Evolutionary conservation across 2,329 filamentous ascomycete genomes (phyloP), one percentile per base, ranked within the genome.

Genomic region (Zymoseptoria passerinii): DNA sequence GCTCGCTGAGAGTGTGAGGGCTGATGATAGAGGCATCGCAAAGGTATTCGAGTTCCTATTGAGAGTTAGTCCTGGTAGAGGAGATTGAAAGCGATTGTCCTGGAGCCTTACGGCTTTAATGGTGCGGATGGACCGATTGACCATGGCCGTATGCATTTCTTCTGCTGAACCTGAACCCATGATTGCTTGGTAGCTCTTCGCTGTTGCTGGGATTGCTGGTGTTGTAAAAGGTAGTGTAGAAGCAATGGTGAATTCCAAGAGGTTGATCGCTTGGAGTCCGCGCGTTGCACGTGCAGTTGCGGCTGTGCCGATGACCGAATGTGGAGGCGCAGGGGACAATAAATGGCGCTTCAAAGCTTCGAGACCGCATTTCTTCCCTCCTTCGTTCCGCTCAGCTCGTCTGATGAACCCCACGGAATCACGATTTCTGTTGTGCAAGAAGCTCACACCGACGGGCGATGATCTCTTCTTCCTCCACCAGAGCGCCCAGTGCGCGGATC

Each of bases 1-100:
- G 90, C 54, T 81, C 81, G 69, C 89, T 86, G 71, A 92, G 90
- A 70, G 87, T 84, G 57, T 84, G 77, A 60, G 89, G 85, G 63
- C 82, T 84, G 72, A 97, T 89, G 70, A 92, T 80, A 65, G 86
- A 86, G 69, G 88, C 84, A 73, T 96, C 92, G 66, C 90, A 83
- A 61, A 97, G 88, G 66, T 86, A 88, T 75, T 96, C 91, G 61
- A 96, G 88, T 78, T 96, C 92, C 92, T 96, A 66, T 50, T 50
- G 18, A 27, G 52, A 29, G 61, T 72, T 61, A 68, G 61, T 23
- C 35, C 35, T 44, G 13, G 35, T n/a, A 1, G 35, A 9, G 19
- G 35, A 20, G 55, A n/a, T 29, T 23, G 53, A 28, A 18, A 60
- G 49, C 19, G 44, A 19, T 44, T 57, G 40, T 57, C n/a, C 13